Evolutionary conservation across 345 rosid species (phyloP).

Genomic region (Eucalyptus guilfoylei): DNA sequence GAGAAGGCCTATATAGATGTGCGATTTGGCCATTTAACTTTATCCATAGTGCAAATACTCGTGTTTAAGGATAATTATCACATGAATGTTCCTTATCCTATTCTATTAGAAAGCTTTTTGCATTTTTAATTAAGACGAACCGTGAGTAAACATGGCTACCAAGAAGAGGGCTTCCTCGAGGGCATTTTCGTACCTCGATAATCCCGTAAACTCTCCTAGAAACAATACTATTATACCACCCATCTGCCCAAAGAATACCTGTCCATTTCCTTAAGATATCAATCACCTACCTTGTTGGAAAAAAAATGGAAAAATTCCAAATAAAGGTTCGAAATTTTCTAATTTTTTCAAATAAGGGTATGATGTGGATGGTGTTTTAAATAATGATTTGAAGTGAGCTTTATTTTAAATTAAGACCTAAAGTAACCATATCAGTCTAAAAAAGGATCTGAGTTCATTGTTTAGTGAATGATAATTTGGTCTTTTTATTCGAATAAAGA

Average conservation of each 20-base stretch:
- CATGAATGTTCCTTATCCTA: background rate
- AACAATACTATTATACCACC: too few relatives aligned
- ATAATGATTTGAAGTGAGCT: accelerated
- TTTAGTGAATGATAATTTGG: too few relatives aligned
- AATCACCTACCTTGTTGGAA: background rate
- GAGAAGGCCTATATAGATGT: background rate
- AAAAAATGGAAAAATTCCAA: too few relatives aligned
- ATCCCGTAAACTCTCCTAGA: background rate
- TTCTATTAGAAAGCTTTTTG: background rate
- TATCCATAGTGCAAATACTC: background rate
- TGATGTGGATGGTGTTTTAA: accelerated
- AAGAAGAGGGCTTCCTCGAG: background rate
- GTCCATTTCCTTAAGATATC: background rate
- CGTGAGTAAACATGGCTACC: background rate
- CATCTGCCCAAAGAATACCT: background rate
- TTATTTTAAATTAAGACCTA: too few relatives aligned
- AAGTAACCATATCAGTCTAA: too few relatives aligned
- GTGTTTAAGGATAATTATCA: background rate
- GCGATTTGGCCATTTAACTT: background rate
- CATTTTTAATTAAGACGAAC: background rate
- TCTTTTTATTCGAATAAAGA: too few relatives aligned
- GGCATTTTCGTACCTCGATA: background rate
- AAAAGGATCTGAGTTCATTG: accelerated
- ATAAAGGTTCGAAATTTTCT: accelerated
- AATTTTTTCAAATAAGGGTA: accelerated